Percentiles rank a stretch among this genome's conserved stretches.
These are phyloP conservation scores for Agroathelia rolfsii DNA, from an alignment of 1,284 basidiomycete species.

Conservation along the genomic window DNA sequence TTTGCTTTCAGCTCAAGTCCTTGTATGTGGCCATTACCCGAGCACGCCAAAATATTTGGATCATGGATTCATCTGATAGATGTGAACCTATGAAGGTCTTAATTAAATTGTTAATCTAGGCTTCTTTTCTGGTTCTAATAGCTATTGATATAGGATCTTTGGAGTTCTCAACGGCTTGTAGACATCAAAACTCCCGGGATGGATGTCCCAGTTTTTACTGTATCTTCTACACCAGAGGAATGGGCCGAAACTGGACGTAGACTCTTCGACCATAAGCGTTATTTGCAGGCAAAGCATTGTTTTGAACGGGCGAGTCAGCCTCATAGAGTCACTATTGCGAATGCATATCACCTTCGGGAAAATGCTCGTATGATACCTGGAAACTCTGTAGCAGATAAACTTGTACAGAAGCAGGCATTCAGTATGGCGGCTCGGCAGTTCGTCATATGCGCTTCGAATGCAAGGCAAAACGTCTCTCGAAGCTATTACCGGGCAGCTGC, in stretches of 20 bases:
- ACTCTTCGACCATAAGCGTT: conserved; percentile 47
- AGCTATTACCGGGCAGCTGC: conserved; percentile 46
- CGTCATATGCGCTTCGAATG: too few relatives aligned
- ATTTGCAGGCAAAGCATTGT: conserved; percentile 49
- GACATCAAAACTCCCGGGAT: conserved; percentile 30
- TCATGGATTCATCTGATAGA: conserved; percentile 49
- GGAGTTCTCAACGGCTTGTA: conserved; percentile 39
- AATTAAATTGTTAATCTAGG: conserved; percentile 19
- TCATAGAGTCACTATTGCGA: conserved; percentile 34
- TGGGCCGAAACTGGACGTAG: conserved; percentile 43
- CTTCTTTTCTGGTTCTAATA: too few relatives aligned
- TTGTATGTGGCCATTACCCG: conserved; percentile 65
- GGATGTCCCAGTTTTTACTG: conserved; percentile 37
- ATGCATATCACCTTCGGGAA: conserved; percentile 37
- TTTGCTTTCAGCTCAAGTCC: conserved; percentile 43
- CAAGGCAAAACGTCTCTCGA: conserved; percentile 28
- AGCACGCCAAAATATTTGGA: conserved; percentile 58
- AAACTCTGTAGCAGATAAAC: too few relatives aligned
- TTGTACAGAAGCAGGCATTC: too few relatives aligned
- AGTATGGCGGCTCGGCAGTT: too few relatives aligned
- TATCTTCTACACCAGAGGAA: conserved; percentile 36
- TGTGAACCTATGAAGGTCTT: conserved; percentile 52
- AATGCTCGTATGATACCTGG: conserved; percentile 26
- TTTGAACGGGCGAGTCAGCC: conserved; percentile 42
- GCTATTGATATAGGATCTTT: not conserved